Conservation (phyloP, 768 basidiomycete species). For the Erythrobasidium yunnanense region DNA sequence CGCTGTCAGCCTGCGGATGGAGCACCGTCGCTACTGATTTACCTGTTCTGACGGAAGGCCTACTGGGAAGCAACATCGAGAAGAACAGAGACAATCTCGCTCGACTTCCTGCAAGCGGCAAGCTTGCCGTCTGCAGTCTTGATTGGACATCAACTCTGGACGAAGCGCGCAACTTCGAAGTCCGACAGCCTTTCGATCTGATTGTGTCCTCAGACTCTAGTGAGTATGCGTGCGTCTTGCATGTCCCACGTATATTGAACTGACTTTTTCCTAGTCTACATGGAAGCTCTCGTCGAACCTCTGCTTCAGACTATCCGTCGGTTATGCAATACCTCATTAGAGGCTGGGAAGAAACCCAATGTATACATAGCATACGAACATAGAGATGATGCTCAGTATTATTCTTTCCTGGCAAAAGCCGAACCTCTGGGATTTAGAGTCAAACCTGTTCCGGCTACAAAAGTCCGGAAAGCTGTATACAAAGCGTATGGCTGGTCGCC, state of each 20-base stretch:
- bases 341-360: background rate
- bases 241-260: background rate
- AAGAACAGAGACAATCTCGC: background rate
- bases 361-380: constrained; percentile 23
- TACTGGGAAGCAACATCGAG: background rate
- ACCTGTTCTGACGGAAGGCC: background rate
- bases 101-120: background rate
- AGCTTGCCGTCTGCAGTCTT: background rate
- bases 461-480: constrained; percentile 7
- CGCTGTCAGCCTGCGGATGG: constrained; percentile 5
- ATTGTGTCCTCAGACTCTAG: constrained; percentile 21
- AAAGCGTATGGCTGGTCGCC: constrained; percentile 1
- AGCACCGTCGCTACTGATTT: background rate
- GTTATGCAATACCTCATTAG: background rate
- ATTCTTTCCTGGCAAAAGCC: background rate
- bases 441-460: background rate
- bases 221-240: background rate
- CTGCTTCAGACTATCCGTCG: background rate
- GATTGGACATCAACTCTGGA: background rate
- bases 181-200: constrained; percentile 3
- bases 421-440: background rate
- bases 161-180: background rate
- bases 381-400: constrained; percentile 21
- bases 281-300: background rate
- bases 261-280: constrained; percentile 1